Evolutionary conservation across 257 asterid genomes (phyloP).

Genomic region (Primulina tabacum): DNA sequence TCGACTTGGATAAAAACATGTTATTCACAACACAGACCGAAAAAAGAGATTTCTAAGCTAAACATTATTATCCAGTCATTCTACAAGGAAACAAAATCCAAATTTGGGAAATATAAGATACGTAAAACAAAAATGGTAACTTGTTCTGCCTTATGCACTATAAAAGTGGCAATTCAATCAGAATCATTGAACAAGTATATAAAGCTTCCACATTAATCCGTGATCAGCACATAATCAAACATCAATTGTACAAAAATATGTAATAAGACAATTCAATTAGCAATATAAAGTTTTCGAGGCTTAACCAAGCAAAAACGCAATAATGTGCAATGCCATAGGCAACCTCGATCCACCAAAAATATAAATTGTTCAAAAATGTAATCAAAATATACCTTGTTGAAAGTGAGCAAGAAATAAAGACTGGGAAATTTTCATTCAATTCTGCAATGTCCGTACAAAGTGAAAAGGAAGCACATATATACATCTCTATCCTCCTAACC

Average conservation of each 20-base stretch:
- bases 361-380: background rate
- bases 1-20: background rate
- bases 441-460: no score
- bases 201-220: conserved; percentile 9
- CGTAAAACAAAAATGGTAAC: background rate
- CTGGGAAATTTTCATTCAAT: no score
- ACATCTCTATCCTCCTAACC: no score
- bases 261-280: conserved; percentile 20
- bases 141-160: conserved; percentile 5
- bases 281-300: background rate
- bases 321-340: background rate
- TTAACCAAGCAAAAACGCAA: background rate
- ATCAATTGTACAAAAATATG: conserved; percentile 12
- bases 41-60: background rate
- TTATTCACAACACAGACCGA: conserved; percentile 7
- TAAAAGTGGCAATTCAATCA: conserved; percentile 16
- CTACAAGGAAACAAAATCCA: background rate
- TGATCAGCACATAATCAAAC: background rate
- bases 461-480: no score
- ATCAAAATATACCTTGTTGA: background rate
- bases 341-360: background rate
- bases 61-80: background rate
- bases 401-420: no score
- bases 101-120: background rate
- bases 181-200: background rate